Conservation (phyloP, 2,329 filamentous ascomycete genomes). For the Arthroderma uncinatum region DNA sequence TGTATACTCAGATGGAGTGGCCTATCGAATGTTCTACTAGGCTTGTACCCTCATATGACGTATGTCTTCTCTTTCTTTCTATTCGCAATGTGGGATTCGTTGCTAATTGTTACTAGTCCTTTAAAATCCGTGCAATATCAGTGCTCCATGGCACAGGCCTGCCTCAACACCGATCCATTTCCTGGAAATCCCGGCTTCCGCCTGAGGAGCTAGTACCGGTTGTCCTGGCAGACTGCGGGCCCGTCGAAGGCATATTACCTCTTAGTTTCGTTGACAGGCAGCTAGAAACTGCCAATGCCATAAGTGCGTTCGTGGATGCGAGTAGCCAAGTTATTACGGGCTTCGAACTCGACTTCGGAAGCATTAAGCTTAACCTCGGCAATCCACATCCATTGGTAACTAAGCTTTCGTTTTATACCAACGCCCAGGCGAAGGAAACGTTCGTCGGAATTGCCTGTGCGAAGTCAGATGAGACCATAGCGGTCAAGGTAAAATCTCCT, state of each 20-base stretch:
- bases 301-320: constrained; percentile 3
- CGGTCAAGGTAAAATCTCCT: neutral
- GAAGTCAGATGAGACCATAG: neutral
- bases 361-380: neutral
- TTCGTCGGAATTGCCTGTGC: neutral
- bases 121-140: constrained; percentile 5
- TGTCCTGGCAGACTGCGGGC: neutral
- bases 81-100: neutral
- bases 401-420: constrained; percentile 2
- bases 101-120: neutral
- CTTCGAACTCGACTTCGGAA: neutral
- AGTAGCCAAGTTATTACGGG: neutral
- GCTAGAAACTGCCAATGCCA: neutral
- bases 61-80: neutral
- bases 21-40: neutral
- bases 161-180: neutral
- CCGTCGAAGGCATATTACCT: neutral
- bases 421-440: neutral
- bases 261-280: neutral
- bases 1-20: constrained; percentile 5
- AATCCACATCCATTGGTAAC: neutral
- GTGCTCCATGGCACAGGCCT: neutral
- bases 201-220: neutral
- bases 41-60: neutral
- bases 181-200: neutral